These are phyloP conservation scores for Coemansia sp. DNA, from an alignment of 192 early-diverging fungal genomes.

Conservation along the genomic window DNA sequence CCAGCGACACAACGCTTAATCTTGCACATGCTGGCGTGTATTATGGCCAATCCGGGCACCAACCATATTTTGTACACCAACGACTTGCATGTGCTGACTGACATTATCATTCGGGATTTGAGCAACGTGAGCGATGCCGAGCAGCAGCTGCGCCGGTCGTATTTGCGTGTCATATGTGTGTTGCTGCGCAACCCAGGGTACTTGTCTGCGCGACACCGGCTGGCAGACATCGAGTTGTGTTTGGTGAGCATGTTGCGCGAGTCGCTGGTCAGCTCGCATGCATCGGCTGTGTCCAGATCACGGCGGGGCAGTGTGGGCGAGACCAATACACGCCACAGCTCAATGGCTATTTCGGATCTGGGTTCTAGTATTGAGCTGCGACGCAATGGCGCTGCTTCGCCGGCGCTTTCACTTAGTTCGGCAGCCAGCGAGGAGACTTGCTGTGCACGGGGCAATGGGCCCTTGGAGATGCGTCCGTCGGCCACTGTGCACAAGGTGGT, in stretches of 20 bases:
- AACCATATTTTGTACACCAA: slow-evolving; percentile 87
- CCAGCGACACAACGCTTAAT: slow-evolving; percentile 50
- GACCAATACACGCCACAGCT: slow-evolving; percentile 38
- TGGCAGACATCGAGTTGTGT: slow-evolving; percentile 51
- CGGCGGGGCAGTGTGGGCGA: slow-evolving; percentile 36
- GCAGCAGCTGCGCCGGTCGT: slow-evolving; percentile 65
- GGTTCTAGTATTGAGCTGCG: neutral
- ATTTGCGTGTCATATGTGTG: slow-evolving; percentile 63
- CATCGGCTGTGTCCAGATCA: neutral
- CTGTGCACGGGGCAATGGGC: slow-evolving; percentile 14
- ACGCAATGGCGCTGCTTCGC: slow-evolving; percentile 25
- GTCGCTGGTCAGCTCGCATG: slow-evolving; percentile 41
- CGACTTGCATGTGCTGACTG: slow-evolving; percentile 82
- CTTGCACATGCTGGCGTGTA: slow-evolving; percentile 66
- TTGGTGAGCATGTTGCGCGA: slow-evolving; percentile 45
- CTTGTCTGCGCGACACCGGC: slow-evolving; percentile 30
- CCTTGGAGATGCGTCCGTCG: neutral
- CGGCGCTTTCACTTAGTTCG: slow-evolving; percentile 36
- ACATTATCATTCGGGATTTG: slow-evolving; percentile 82
- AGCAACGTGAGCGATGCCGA: slow-evolving; percentile 67
- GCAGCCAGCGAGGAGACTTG: slow-evolving; percentile 46
- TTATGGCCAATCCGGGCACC: slow-evolving; percentile 65
- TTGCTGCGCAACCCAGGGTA: slow-evolving; percentile 65
- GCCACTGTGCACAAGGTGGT: neutral
- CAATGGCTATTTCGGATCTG: slow-evolving; percentile 19